Conservation (phyloP, 2,329 filamentous ascomycete species). For the Diplodia scrobiculata region DNA sequence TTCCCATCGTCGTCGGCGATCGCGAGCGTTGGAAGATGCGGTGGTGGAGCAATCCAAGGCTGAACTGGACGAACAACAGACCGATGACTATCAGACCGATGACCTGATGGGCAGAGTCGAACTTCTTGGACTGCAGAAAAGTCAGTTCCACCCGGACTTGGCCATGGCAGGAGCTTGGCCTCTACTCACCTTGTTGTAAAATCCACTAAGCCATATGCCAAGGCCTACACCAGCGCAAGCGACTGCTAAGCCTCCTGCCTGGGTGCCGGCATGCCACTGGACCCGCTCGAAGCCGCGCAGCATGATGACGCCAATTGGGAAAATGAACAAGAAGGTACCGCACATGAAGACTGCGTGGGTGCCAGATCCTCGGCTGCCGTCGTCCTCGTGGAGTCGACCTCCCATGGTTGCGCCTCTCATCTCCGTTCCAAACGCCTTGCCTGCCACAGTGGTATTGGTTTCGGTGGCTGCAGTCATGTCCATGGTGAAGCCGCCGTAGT, state of each 20-base stretch:
- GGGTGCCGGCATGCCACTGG: conserved; percentile 59
- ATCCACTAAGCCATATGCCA: conserved; percentile 57
- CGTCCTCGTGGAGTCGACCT: conserved; percentile 29
- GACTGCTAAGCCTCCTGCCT: conserved; percentile 54
- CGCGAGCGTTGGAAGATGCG: conserved; percentile 29
- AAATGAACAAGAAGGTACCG: conserved; percentile 57
- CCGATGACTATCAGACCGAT: conserved; percentile 12
- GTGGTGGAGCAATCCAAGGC: conserved; percentile 16
- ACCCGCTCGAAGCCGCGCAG: conserved; percentile 57
- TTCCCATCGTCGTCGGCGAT: conserved; percentile 31
- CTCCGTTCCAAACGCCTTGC: conserved; percentile 30
- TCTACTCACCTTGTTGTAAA: conserved; percentile 59
- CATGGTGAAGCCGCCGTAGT: conserved; percentile 59
- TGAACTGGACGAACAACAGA: conserved; percentile 3
- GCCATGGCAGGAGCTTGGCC: background rate
- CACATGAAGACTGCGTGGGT: conserved; percentile 56
- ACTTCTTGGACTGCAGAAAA: conserved; percentile 52
- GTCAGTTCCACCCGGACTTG: background rate
- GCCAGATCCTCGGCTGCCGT: conserved; percentile 37
- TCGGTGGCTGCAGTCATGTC: conserved; percentile 56
- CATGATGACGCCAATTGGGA: conserved; percentile 60
- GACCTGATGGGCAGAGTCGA: conserved; percentile 46
- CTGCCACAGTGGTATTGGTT: conserved; percentile 33
- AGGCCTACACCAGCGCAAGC: conserved; percentile 56
- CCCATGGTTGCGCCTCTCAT: conserved; percentile 22